These are phyloP conservation scores for Heracleum sosnowskyi DNA, from an alignment of 129 eudicot genomes.

Conservation along the genomic window DNA sequence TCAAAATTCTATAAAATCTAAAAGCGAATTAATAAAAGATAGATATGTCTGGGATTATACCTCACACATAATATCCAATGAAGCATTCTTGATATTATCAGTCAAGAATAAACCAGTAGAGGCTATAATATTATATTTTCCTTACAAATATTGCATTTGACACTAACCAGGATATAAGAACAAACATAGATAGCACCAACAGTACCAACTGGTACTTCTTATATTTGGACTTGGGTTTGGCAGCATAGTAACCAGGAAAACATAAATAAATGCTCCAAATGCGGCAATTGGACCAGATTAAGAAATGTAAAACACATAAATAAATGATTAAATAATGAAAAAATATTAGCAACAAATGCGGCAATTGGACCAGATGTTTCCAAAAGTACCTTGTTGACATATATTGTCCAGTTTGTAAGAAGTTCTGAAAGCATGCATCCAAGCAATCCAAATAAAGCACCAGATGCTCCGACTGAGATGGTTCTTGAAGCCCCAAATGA, in stretches of 20 bases:
- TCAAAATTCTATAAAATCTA: too few relatives aligned
- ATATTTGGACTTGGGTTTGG: constrained; percentile 50
- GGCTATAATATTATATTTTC: not conserved
- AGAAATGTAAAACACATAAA: not conserved
- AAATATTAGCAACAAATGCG: not conserved
- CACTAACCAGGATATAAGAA: constrained; percentile 41
- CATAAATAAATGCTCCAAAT: constrained; percentile 38
- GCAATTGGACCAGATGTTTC: not conserved
- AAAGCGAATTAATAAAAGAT: too few relatives aligned
- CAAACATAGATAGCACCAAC: constrained; percentile 26
- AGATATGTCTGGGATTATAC: too few relatives aligned
- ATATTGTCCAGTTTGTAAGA: constrained; percentile 72
- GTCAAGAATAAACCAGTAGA: not conserved
- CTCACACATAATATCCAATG: too few relatives aligned
- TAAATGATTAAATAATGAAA: not conserved
- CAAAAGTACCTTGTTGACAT: constrained; percentile 59
- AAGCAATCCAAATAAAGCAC: constrained; percentile 82
- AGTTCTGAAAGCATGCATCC: constrained; percentile 93
- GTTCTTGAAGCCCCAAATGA: too few relatives aligned
- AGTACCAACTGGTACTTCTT: constrained; percentile 50
- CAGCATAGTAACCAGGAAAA: constrained; percentile 27
- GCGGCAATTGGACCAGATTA: too few relatives aligned
- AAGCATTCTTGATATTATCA: too few relatives aligned
- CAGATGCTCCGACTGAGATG: constrained; percentile 91
- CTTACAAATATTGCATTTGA: not conserved